A percentile compares a stretch with the other conserved stretches of the same genome.
phyloP scores from a whole-genome alignment of 1,284 basidiomycete genomes.

The Ustilago bromivora region DNA sequence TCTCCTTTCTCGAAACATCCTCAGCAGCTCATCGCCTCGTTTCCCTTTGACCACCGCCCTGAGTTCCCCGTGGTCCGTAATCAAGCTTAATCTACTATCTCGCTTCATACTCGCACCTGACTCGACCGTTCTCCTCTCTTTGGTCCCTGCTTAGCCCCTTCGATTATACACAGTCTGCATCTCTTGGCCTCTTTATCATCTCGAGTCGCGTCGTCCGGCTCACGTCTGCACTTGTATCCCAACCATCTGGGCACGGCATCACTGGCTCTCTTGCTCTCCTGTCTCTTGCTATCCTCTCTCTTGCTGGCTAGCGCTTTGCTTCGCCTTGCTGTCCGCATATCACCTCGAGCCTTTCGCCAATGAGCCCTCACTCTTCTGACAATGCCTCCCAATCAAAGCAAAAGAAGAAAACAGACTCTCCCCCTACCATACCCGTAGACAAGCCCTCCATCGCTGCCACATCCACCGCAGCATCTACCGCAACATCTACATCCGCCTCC shows the following conservation, averaged over 20 bases:
- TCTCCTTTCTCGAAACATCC: not conserved
- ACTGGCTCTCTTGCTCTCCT: not conserved
- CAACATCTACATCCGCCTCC: not conserved
- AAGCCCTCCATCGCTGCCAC: conserved; percentile 1
- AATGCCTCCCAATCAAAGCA: conserved; percentile 35
- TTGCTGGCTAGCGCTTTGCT: not conserved
- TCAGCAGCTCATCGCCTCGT: not conserved
- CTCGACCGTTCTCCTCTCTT: not conserved
- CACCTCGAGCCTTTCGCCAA: conserved; percentile 13
- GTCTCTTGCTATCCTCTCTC: not conserved
- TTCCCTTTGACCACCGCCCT: not conserved
- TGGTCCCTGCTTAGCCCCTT: no score
- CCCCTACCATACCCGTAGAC: conserved; percentile 2
- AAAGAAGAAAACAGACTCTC: conserved; percentile 31
- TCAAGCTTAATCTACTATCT: not conserved
- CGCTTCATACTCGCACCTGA: not conserved
- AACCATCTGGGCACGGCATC: not conserved
- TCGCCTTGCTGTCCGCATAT: not conserved
- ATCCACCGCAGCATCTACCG: not conserved
- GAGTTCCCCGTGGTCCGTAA: not conserved
- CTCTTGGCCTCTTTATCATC: not conserved
- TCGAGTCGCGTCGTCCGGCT: not conserved
- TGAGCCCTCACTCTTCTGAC: conserved; percentile 43
- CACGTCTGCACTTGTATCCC: not conserved
- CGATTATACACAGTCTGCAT: no score